Percentiles rank a stretch among this genome's conserved stretches.
Conservation (phyloP, 257 asterid species). For the Rauvolfia tetraphylla region DNA sequence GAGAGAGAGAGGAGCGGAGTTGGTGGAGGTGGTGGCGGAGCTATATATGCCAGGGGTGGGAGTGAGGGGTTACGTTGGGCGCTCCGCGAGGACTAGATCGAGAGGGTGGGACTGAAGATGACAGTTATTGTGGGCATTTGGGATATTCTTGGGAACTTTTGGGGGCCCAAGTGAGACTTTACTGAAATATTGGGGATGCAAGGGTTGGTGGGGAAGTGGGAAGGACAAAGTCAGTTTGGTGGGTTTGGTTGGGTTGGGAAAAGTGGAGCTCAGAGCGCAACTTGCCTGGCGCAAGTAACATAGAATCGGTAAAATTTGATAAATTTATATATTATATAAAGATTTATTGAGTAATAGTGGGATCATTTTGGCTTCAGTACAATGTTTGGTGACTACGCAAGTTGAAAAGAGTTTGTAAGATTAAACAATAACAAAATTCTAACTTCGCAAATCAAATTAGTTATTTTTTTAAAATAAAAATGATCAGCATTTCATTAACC, state of each 20-base stretch:
- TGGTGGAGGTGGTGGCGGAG: background rate
- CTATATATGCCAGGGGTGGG: background rate
- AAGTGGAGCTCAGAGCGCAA: background rate
- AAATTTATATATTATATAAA: no score
- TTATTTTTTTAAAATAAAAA: no score
- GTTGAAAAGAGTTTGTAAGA: no score
- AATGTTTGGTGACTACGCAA: no score
- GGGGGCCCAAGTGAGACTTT: background rate
- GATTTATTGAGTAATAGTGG: no score
- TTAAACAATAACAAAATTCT: no score
- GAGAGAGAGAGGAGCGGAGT: background rate
- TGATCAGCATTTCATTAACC: no score
- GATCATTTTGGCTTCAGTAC: no score
- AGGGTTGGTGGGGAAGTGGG: constrained; percentile 8
- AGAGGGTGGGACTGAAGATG: constrained; percentile 20
- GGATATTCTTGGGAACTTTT: constrained; percentile 5
- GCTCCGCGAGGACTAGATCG: constrained; percentile 26
- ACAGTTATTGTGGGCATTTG: background rate
- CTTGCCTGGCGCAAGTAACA: background rate
- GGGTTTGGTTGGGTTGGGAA: background rate
- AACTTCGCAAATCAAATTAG: no score
- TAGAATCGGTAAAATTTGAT: no score
- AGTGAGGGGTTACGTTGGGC: constrained; percentile 16
- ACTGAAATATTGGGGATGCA: background rate
- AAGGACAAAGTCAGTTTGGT: background rate